Percentiles rank a stretch among this genome's conserved stretches.
phyloP scores from a whole-genome alignment of 2,329 filamentous ascomycete genomes.

The Westerdykella aurantiaca region DNA sequence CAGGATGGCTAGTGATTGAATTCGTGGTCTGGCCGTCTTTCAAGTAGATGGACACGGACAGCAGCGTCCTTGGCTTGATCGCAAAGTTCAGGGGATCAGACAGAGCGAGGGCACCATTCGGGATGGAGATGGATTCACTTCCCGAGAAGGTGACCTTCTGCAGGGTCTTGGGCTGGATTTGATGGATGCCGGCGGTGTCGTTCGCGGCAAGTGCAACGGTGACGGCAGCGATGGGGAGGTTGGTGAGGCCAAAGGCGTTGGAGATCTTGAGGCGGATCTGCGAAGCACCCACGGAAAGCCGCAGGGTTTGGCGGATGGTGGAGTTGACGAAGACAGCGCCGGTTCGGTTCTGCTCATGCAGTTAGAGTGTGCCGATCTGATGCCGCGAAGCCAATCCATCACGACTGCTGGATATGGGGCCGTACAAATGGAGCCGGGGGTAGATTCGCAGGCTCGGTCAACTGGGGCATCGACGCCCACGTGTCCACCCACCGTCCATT shows the following conservation, averaged over 20 bases:
- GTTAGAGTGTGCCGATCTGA: conserved; percentile 6
- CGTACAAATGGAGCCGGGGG: conserved; percentile 52
- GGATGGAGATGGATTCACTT: conserved; percentile 46
- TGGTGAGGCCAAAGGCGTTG: conserved; percentile 58
- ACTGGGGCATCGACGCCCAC: conserved; percentile 62
- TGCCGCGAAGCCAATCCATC: neutral
- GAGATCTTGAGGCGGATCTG: conserved; percentile 59
- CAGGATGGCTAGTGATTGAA: conserved; percentile 59
- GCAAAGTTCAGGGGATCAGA: conserved; percentile 57
- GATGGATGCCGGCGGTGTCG: conserved; percentile 49
- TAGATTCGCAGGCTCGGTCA: conserved; percentile 57
- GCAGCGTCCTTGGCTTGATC: conserved; percentile 46
- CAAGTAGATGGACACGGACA: conserved; percentile 57
- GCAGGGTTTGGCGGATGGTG: conserved; percentile 61
- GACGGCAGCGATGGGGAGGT: conserved; percentile 55
- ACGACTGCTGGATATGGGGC: neutral
- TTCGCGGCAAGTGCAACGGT: conserved; percentile 53
- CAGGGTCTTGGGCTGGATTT: conserved; percentile 49
- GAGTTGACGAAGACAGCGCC: conserved; percentile 54
- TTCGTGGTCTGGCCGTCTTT: conserved; percentile 51
- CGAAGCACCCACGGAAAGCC: conserved; percentile 52
- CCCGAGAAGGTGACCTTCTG: conserved; percentile 55
- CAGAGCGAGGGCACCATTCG: conserved; percentile 53
- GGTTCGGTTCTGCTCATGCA: conserved; percentile 44
- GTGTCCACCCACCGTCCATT: conserved; percentile 55